Evolutionary conservation across 73 alveolate genomes (phyloP).

Genomic region (Paramecium octaurelia): DNA sequence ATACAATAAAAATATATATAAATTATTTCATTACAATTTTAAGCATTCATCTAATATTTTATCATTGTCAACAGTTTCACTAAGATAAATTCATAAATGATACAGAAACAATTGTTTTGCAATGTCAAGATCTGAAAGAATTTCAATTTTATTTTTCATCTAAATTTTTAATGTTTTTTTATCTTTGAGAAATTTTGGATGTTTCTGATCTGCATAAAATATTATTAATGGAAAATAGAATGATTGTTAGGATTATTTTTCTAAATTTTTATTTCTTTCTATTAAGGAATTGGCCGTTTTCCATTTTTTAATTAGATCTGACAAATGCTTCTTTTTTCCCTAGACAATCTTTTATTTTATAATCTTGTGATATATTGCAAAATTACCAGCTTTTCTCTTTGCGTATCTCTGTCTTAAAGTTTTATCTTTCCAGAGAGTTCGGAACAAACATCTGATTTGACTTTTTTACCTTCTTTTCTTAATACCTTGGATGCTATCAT

Average conservation of each 20-base stretch:
- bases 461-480: conserved; percentile 74
- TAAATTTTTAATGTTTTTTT: not conserved
- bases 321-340: not conserved
- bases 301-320: not conserved
- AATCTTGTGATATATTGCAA: not conserved
- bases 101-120: not conserved
- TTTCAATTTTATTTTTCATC: not conserved
- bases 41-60: not conserved
- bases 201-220: not conserved
- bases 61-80: conserved; percentile 10
- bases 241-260: not conserved
- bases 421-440: not conserved
- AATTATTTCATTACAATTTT: not conserved
- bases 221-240: not conserved
- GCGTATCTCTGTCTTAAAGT: not conserved
- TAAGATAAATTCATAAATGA: not conserved
- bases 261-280: not conserved
- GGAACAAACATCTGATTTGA: conserved; percentile 60
- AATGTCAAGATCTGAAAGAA: not conserved
- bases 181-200: not conserved
- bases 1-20: not conserved
- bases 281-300: not conserved
- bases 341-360: not conserved
- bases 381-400: not conserved
- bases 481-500: conserved; percentile 83